Percentiles rank a stretch among this genome's conserved stretches.
Evolutionary conservation across 192 early-diverging fungal species (phyloP).

Genomic region (Entomortierella beljakovae): DNA sequence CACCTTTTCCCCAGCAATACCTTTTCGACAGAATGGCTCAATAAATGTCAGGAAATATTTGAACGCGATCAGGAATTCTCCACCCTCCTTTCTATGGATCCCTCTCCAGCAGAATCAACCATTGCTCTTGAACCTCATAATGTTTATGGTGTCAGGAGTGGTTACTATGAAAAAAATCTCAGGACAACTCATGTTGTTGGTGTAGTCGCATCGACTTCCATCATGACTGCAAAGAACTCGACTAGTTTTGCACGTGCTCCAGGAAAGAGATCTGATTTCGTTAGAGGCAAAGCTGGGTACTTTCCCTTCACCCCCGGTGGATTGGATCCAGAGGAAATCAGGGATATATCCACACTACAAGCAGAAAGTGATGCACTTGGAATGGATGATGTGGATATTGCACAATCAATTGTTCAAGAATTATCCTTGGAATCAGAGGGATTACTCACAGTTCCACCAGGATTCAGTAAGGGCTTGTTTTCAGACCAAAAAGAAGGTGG

Average conservation of each 20-base stretch:
- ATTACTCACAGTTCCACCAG: constrained; percentile 72
- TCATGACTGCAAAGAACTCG: constrained; percentile 70
- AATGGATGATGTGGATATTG: constrained; percentile 48
- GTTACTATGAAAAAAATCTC: constrained; percentile 57
- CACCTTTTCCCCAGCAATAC: constrained; percentile 64
- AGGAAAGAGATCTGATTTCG: constrained; percentile 69
- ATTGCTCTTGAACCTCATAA: constrained; percentile 65
- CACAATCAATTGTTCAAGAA: constrained; percentile 23
- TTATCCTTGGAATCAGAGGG: constrained; percentile 48
- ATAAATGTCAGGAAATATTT: constrained; percentile 66
- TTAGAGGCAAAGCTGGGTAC: constrained; percentile 73
- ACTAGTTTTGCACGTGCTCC: constrained; percentile 77
- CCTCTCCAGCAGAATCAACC: constrained; percentile 59
- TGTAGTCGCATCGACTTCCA: constrained; percentile 27
- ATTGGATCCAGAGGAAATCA: constrained; percentile 62
- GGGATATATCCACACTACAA: constrained; percentile 27
- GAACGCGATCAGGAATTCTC: constrained; percentile 16
- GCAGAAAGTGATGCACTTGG: constrained; percentile 38
- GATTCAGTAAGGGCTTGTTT: constrained; percentile 74
- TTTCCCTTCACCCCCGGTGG: constrained; percentile 86
- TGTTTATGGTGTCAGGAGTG: constrained; percentile 59
- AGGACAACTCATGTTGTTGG: constrained; percentile 22
- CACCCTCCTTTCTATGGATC: constrained; percentile 55
- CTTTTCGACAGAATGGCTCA: constrained; percentile 66
- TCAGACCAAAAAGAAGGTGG: constrained; percentile 51